Percentiles rank a stretch among this genome's conserved stretches.
Conservation (phyloP, 106 monocot genomes). For the Cymbidium sinense region DNA sequence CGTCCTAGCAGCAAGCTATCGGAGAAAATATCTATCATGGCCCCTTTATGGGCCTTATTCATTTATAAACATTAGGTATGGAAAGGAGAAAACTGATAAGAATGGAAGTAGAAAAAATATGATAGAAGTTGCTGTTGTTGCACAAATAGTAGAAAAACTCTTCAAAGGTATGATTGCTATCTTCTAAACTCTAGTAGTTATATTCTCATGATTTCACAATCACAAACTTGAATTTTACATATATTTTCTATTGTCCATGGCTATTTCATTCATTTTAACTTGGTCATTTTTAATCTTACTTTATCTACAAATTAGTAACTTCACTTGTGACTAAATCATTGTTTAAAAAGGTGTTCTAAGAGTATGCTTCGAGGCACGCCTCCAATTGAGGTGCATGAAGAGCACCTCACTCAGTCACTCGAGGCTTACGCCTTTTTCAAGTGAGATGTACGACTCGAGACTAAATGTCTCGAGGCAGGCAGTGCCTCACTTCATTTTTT, state of each 20-base stretch:
- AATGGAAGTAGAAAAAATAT: constrained; percentile 33
- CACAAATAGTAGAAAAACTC: constrained; percentile 17
- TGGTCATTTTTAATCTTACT: not conserved
- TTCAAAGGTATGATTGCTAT: constrained; percentile 12
- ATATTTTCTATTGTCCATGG: not conserved
- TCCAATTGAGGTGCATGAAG: too few relatives aligned
- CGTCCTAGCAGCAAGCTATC: constrained; percentile 20
- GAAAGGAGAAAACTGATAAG: constrained; percentile 28
- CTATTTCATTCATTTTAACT: not conserved
- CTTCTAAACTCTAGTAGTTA: not conserved
- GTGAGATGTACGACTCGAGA: too few relatives aligned
- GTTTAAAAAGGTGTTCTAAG: too few relatives aligned
- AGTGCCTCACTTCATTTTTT: too few relatives aligned
- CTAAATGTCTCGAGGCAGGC: too few relatives aligned
- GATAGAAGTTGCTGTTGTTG: constrained; percentile 42
- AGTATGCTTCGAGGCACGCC: too few relatives aligned
- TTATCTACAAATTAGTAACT: not conserved
- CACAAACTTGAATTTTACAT: not conserved
- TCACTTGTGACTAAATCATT: not conserved
- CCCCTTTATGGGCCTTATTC: constrained; percentile 37
- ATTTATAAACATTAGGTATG: constrained; percentile 43
- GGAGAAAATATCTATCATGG: constrained; percentile 16
- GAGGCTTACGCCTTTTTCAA: too few relatives aligned
- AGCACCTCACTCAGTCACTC: too few relatives aligned
- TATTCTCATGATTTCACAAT: not conserved